Base-by-base conservation (phyloP, 108 stramenopile species). In the Bacterosira constricta region DNA sequence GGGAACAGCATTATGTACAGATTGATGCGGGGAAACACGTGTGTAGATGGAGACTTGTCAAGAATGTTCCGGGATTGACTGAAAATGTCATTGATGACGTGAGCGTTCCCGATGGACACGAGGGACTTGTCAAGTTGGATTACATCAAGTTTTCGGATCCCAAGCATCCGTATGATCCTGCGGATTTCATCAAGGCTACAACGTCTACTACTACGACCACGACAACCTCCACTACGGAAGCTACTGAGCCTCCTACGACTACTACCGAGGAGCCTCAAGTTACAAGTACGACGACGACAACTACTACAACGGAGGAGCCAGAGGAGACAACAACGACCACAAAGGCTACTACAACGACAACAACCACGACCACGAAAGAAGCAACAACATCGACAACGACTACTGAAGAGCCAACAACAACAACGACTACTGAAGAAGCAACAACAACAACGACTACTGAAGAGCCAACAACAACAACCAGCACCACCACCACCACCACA, bases 61-160 rank as follows among this genome's bases (percentile, higher is more conserved):
- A 70, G 69, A 78, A 78, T 52, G n/a, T 50, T 34, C 62, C 77
- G 1, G 77, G 77, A 13, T 78, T 78, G 63, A 35, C 29, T 6
- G 44, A 45, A 4, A 12, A 23, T 17, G 44, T 70, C 27, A 63
- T 78, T 27, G 27, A 58, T 15, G 63, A 49, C 17, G 62, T 66
- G 13, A 63, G 39, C n/a, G 62, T 78, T 27, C 77, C 77, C 3
- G 44, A 50, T 34, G 69, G 47, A 2, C 66, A 70, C 52, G 55
- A 78, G 20, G 77, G 69, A 15, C 70, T 66, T 56, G 63, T 56
- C 27, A 78, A 78, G 77, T 27, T 78, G 26, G 77, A 78, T 52
- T 69, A 54, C 44, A 70, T 78, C 63, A 63, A 46, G 54, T 70
- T 54, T 44, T 45, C 25, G 39, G 69, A 78, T 35, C 64, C 27